phyloP scores from a whole-genome alignment of 1,139 yeast genomes.

The Arxiozyma telluris region DNA sequence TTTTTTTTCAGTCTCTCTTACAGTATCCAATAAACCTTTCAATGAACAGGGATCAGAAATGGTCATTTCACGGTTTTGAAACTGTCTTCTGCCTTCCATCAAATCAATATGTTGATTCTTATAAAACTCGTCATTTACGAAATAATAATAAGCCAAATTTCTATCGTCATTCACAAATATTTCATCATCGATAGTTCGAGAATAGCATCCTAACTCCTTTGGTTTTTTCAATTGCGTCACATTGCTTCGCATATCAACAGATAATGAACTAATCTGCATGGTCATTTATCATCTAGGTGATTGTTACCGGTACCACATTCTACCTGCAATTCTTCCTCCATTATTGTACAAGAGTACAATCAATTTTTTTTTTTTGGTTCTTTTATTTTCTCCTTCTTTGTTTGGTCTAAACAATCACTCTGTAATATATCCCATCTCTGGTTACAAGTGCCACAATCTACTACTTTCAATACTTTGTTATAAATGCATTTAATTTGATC shows the following conservation, averaged over 20 bases:
- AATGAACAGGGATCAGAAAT: constrained; percentile 40
- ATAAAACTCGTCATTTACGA: constrained; percentile 53
- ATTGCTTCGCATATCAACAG: constrained; percentile 9
- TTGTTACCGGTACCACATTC: neutral
- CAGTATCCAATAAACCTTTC: constrained; percentile 45
- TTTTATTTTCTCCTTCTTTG: no score
- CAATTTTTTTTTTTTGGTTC: no score
- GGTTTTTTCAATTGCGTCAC: constrained; percentile 16
- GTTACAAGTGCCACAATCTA: neutral
- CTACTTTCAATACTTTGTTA: neutral
- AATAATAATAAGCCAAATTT: constrained; percentile 55
- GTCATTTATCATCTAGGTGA: neutral
- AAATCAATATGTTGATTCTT: constrained; percentile 39
- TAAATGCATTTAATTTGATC: no score
- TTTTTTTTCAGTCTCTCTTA: constrained; percentile 46
- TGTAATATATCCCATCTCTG: no score
- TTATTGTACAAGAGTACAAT: neutral
- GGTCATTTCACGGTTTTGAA: constrained; percentile 35
- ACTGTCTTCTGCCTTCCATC: constrained; percentile 7
- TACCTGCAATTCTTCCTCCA: neutral
- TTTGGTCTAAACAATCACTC: no score
- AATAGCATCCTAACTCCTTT: constrained; percentile 20
- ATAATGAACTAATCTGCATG: neutral
- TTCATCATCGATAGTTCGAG: constrained; percentile 15
- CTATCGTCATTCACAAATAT: constrained; percentile 39